Percentiles rank a stretch among this genome's conserved stretches.
These are phyloP conservation scores for Mycena epipterygia DNA, from an alignment of 768 basidiomycete genomes.

Conservation along the genomic window DNA sequence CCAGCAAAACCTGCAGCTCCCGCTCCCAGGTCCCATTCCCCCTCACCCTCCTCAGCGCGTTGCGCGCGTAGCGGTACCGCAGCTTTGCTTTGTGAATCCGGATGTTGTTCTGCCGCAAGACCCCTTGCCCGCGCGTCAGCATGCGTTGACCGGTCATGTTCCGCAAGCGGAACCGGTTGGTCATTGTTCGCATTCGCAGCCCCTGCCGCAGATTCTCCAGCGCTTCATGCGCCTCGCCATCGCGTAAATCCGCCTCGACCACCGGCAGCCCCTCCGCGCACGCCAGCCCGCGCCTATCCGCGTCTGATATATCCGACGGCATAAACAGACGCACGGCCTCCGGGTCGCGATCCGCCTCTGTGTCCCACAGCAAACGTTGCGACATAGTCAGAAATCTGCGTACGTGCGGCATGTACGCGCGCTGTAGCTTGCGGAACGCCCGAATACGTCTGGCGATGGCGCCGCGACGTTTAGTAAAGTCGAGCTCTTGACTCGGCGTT, in stretches of 20 bases:
- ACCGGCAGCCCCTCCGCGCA: not conserved
- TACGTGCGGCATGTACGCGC: not conserved
- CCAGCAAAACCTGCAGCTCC: not conserved
- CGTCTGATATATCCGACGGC: not conserved
- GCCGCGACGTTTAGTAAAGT: not conserved
- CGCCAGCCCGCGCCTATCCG: not conserved
- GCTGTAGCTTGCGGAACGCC: not conserved
- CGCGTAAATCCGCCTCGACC: not conserved
- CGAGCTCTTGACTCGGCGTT: not conserved
- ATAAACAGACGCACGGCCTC: not conserved
- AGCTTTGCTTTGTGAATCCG: not conserved
- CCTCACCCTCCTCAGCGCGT: not conserved
- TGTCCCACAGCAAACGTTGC: not conserved
- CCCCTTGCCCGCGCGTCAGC: not conserved
- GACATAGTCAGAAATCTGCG: not conserved
- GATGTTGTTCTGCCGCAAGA: not conserved
- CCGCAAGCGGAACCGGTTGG: not conserved
- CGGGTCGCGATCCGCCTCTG: not conserved
- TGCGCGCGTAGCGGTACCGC: not conserved
- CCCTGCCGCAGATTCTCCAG: not conserved
- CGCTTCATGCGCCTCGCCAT: not conserved
- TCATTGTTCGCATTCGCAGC: not conserved
- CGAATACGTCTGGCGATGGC: not conserved
- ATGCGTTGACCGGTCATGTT: not conserved
- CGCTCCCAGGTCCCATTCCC: not conserved